phyloP scores from a whole-genome alignment of 2,329 filamentous ascomycete genomes.

The Rhynchosporium agropyri region DNA sequence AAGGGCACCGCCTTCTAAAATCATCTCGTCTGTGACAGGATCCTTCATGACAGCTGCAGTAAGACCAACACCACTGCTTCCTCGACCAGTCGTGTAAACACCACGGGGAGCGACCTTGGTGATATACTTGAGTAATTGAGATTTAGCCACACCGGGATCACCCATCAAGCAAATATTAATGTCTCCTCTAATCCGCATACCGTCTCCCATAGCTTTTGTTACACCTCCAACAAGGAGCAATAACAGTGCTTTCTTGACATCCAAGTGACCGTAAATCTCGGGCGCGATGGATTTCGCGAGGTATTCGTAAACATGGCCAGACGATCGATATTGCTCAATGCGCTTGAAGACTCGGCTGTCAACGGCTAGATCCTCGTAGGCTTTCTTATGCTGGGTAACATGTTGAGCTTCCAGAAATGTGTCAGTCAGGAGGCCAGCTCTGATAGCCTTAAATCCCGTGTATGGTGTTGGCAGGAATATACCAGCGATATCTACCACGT shows the following conservation, averaged over 20 bases:
- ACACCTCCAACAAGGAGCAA: constrained; percentile 94
- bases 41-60: constrained; percentile 82
- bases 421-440: constrained; percentile 92
- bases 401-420: constrained; percentile 96
- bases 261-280: constrained; percentile 93
- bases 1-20: constrained; percentile 77
- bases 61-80: constrained; percentile 78
- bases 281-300: constrained; percentile 95
- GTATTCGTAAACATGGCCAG: constrained; percentile 93
- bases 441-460: constrained; percentile 98
- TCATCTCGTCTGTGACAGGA: constrained; percentile 77
- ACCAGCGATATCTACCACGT: constrained; percentile 90
- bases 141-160: constrained; percentile 99
- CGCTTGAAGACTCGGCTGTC: constrained; percentile 78
- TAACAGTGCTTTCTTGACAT: constrained; percentile 98
- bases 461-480: constrained; percentile 98
- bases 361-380: constrained; percentile 88
- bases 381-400: constrained; percentile 95
- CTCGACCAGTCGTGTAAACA: constrained; percentile 81
- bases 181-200: constrained; percentile 98
- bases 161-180: constrained; percentile 99
- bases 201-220: constrained; percentile 94
- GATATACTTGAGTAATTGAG: constrained; percentile 96
- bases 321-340: constrained; percentile 82
- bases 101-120: constrained; percentile 92